Conservation (phyloP, 2,329 filamentous ascomycete species). For the Monosporascus sp. region DNA sequence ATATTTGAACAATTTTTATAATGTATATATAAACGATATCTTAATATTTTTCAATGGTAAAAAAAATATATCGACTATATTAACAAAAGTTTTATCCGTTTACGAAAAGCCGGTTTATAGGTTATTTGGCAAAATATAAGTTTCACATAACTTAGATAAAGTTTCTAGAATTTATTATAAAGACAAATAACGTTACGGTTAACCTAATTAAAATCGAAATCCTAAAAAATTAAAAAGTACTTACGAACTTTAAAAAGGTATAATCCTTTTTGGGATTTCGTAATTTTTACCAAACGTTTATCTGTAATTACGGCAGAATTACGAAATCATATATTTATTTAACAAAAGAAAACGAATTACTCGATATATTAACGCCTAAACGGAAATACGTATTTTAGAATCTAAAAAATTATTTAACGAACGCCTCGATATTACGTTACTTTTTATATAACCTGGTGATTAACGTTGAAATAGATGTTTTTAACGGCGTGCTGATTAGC, state of each 20-base stretch:
- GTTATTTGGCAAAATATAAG: slow-evolving; percentile 1
- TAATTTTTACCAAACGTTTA: slow-evolving; percentile 2
- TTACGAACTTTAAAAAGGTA: too few species aligned
- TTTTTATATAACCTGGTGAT: not conserved
- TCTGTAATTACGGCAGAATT: not conserved
- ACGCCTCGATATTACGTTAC: not conserved
- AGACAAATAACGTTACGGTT: not conserved
- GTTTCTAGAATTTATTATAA: not conserved
- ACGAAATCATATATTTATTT: not conserved
- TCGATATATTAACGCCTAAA: not conserved
- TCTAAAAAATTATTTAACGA: not conserved
- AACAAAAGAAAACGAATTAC: slow-evolving; percentile 1
- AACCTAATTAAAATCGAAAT: not conserved
- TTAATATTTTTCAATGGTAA: not conserved
- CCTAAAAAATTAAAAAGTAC: not conserved
- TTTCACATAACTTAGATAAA: not conserved
- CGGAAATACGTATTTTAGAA: not conserved
- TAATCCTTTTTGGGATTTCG: slow-evolving; percentile 1
- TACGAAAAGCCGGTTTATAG: not conserved
- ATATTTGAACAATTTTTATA: too few species aligned
- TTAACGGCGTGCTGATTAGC: not conserved
- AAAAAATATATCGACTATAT: not conserved
- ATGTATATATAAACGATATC: too few species aligned
- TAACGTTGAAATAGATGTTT: not conserved
- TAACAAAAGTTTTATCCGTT: too few species aligned